Percentiles rank a stretch among this genome's conserved stretches.
These are phyloP conservation scores for Lactarius akahatsu DNA, from an alignment of 768 basidiomycete genomes.

Conservation along the genomic window DNA sequence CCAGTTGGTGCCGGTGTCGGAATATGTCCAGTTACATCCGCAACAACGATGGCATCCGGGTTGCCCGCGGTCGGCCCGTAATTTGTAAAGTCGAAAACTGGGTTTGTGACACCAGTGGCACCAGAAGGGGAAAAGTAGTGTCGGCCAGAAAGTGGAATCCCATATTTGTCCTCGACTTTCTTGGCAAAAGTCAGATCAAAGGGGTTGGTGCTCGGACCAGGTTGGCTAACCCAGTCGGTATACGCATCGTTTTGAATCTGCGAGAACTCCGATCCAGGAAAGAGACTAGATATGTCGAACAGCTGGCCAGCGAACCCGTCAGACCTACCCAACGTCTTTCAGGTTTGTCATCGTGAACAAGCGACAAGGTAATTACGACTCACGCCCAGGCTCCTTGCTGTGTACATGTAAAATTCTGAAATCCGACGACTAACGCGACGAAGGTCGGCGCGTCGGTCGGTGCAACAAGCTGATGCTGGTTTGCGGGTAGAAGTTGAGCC, in stretches of 20 bases:
- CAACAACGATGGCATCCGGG: background rate
- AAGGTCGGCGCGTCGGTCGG: background rate
- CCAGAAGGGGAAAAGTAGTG: background rate
- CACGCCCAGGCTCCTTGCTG: background rate
- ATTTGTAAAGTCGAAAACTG: background rate
- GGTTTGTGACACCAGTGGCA: background rate
- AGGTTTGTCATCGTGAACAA: background rate
- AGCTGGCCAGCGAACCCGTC: background rate
- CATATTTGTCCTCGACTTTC: background rate
- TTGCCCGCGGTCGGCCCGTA: background rate
- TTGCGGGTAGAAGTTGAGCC: background rate
- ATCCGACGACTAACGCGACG: background rate
- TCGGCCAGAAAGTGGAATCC: background rate
- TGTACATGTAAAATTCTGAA: slow-evolving; percentile 17
- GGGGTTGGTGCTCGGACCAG: background rate
- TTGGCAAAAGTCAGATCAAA: background rate
- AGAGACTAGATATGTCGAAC: background rate
- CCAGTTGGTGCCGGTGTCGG: background rate
- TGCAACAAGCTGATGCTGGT: background rate
- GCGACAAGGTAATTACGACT: background rate
- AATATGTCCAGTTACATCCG: background rate
- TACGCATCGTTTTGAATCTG: background rate
- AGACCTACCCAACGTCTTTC: background rate
- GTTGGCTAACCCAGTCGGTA: background rate
- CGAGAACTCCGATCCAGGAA: background rate